Base-by-base conservation (phyloP, 345 rosid species). In the Camelina laxa region DNA sequence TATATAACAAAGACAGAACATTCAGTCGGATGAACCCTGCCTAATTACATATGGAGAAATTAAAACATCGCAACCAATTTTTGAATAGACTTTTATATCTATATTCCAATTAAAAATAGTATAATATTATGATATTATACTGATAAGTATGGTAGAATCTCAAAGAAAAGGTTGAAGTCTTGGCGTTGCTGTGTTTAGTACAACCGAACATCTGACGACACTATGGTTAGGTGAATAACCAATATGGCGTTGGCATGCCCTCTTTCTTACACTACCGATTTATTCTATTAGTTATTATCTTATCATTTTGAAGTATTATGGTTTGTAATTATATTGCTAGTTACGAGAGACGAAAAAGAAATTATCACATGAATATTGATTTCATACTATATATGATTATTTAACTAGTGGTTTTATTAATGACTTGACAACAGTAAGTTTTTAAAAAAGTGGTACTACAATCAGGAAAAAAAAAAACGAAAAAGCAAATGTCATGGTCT, bases 141-240 rank as follows among this genome's bases (percentile, higher is more conserved):
- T 41, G 16, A 54, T 41, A n/a, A 65, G 67, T 65, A 36, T 33
- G 55, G 59, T 45, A 16, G 9, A 56, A 45, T 65, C 12, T 31
- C 65, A 55, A 21, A 65, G 48, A 63, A 64, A 54, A 9, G 58
- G 8, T 65, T 9, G 33, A 21, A 24, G 65, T 45, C 60, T 61
- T 16, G 72, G 60, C 59, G 63, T 20, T 20, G 53, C 4, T 64
- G 71, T 65, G 71, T 58, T 61, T 60, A 68, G 67, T 69, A 60
- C 63, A 31, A 53, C 74, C 74, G 65, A 68, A 68, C 79, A 75
- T 67, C 67, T 42, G 67, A 68, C 61, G 53, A 75, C 58, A 60
- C 41, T 42, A 15, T 44, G 59, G 70, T 69, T 75, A 13, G 79
- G 75, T 75, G 59, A 69, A 33, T 61, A 21, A 60, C 74, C 79